Evolutionary conservation across 2,329 filamentous ascomycete genomes (phyloP).

Genomic region (Xylaria sp.): DNA sequence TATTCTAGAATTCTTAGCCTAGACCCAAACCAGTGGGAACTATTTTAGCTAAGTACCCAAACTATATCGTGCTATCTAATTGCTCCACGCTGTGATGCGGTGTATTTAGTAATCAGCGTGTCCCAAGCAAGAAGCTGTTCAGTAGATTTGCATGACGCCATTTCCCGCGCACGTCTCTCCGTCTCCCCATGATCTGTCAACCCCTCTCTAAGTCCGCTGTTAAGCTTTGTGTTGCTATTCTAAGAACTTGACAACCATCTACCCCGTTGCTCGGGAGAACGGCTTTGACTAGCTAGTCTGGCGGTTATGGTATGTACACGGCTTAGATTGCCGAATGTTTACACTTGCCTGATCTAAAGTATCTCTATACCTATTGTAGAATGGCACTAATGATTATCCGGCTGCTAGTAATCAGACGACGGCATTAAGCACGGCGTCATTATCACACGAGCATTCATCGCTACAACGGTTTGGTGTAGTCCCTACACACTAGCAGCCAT

Average conservation of each 20-base stretch:
- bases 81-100: neutral
- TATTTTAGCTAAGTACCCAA: neutral
- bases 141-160: slow-evolving; percentile 23
- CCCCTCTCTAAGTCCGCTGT: neutral
- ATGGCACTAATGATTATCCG: slow-evolving; percentile 20
- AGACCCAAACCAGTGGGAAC: neutral
- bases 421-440: neutral
- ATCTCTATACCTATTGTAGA: neutral
- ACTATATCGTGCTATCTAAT: neutral
- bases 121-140: slow-evolving; percentile 1
- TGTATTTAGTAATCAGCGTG: slow-evolving; percentile 14
- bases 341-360: slow-evolving; percentile 7
- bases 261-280: neutral
- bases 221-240: slow-evolving; percentile 4
- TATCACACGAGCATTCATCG: slow-evolving; percentile 3
- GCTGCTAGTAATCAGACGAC: neutral
- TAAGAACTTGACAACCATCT: neutral
- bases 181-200: neutral
- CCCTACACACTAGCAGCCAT: slow-evolving; percentile 21
- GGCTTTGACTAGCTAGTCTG: neutral
- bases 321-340: slow-evolving; percentile 11
- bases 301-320: slow-evolving; percentile 3
- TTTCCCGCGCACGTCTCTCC: slow-evolving; percentile 7
- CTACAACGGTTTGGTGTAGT: neutral
- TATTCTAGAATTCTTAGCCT: neutral